Evolutionary conservation across 2,329 filamentous ascomycete species (phyloP), one percentile per base, ranked within the genome.

Genomic region (Pseudopyricularia cyperi): DNA sequence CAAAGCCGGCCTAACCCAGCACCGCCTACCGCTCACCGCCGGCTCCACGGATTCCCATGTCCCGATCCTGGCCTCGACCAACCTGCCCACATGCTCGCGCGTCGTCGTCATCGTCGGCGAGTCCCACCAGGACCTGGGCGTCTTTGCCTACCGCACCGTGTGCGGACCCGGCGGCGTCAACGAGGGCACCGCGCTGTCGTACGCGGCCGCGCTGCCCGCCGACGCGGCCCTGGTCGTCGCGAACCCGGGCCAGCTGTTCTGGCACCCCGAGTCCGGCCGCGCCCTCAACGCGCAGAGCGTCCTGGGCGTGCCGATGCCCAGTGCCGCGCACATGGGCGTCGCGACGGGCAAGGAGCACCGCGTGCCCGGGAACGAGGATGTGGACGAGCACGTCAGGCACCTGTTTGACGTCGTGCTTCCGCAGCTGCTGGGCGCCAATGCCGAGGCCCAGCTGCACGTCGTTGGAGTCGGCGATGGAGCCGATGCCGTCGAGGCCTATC

Each of bases 101-200:
- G 68, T 95, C 15, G 70, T 94, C 22, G 66, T 95, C 46, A 67
- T 95, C 51, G 77, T 95, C 59, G 87, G 88, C 52, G 84, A 93
- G 58, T 70, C 77, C 1, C 63, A 63, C 3, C 83, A 91, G 60
- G 83, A 91, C 51, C 73, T 94, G 0, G 89, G 87, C 0, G 68
- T 91, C 33, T 75, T 90, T 56, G 82, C 88, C 0, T 83, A 86
- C 58, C 80, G 89, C 19, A 72, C 83, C 11, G 66, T 83, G 37
- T 76, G 80, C 53, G 76, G 80, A 0, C 68, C 71, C 2, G 80
- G 84, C 2, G 83, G 86, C 19, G 72, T 95, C 57, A 71, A 81
- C 57, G 71, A 75, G 46, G 89, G 89, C n/a, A 87, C 82, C 32
- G 73, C 83, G 39, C 68, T 91, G 30, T 75, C 80, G 11, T 70